Evolutionary conservation across 352 stramenopile genomes (phyloP).

Genomic region (Pythium brassicae): DNA sequence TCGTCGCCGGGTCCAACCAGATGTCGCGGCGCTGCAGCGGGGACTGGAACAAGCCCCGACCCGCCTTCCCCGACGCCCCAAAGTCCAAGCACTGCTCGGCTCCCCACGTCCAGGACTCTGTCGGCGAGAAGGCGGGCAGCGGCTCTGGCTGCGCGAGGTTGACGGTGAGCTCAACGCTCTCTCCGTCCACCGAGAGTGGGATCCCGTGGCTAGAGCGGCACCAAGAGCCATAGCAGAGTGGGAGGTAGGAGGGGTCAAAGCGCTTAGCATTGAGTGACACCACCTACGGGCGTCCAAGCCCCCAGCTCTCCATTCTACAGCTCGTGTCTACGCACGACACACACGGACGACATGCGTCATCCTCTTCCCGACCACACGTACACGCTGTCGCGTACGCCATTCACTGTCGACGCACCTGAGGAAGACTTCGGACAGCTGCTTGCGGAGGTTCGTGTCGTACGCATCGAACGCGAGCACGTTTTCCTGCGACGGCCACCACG

Average conservation of each 20-base stretch:
- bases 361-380: conserved; percentile 7
- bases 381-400: conserved; percentile 3
- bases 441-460: conserved; percentile 72
- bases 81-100: conserved; percentile 13
- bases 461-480: conserved; percentile 95
- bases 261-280: not conserved
- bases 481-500: conserved; percentile 37
- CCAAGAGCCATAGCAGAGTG: no score
- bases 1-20: conserved; percentile 61
- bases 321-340: not conserved
- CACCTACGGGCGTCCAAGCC: no score
- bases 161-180: conserved; percentile 32
- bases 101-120: conserved; percentile 27
- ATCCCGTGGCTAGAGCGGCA: conserved; percentile 48
- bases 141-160: conserved; percentile 31
- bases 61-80: conserved; percentile 15
- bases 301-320: no score
- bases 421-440: conserved; percentile 78
- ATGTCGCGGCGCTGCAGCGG: conserved; percentile 42
- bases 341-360: conserved; percentile 1
- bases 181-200: conserved; percentile 31
- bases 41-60: conserved; percentile 23
- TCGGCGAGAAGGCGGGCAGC: conserved; percentile 33
- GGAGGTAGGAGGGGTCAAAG: no score
- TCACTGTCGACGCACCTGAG: conserved; percentile 32